Base-by-base conservation (phyloP, 768 basidiomycete genomes). In the Xanthoconium purpureum region DNA sequence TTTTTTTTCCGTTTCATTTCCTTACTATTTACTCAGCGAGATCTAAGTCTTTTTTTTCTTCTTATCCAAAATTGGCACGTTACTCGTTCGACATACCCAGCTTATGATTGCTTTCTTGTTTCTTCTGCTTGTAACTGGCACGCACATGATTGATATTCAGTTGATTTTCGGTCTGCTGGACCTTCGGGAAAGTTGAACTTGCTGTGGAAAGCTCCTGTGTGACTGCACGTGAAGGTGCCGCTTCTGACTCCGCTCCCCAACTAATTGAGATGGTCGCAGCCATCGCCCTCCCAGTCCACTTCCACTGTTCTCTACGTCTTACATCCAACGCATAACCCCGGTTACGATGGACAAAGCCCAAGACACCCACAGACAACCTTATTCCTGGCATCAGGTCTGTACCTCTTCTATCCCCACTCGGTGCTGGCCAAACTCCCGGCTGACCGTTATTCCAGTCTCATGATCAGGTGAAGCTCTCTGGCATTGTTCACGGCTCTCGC, bases 321-420 rank as follows among this genome's bases (percentile, higher is more conserved):
- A n/a, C 46, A 55, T 53, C 42, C 49, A 53, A 55, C 60, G n/a
- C 52, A 58, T 35, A 44, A 60, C 39, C 56, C 53, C 49, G 37
- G 61, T 36, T 29, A 56, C 55, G 57, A 62, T 62, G 60, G 63
- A 72, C 44, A 71, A 71, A 51, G 59, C 53, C 9, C 61, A 64
- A 56, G 66, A 70, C 12, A 60, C 57, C 49, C 71, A 67, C 39
- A 72, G 70, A 61, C 75, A 74, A 47, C 73, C 79, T 18, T 92
- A 92, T 64, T 89, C 90, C 60, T 92, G 90, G 90, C 91, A 92
- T 72, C 90, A 92, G 83, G 90, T 90, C 65, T 59, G 80, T 70
- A 49, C 56, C 6, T 24, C 45, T 6, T 29, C 35, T 28, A n/a
- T 38, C 20, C 14, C 14, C 58, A 36, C 24, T 9, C 15, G 48